A percentile compares a stretch with the other conserved stretches of the same genome.
phyloP scores from a whole-genome alignment of 1,284 basidiomycete genomes.

The Sporisorium sorghi region DNA sequence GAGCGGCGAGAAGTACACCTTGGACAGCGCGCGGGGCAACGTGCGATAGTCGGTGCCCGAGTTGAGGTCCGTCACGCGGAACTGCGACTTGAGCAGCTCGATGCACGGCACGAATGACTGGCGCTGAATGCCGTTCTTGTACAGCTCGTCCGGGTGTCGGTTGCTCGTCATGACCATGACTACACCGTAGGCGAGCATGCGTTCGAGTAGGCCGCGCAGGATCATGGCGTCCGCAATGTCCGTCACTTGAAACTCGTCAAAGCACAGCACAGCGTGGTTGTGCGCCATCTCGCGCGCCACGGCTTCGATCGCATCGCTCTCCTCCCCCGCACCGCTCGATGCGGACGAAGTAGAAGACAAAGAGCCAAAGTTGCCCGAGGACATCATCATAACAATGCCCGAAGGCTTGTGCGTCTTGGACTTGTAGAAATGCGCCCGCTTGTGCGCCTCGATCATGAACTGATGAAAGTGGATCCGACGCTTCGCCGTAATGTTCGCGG shows the following conservation, averaged over 20 bases:
- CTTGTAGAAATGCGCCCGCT: slow-evolving; percentile 80
- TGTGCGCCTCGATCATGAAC: slow-evolving; percentile 99
- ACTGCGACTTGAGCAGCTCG: slow-evolving; percentile 86
- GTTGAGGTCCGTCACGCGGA: slow-evolving; percentile 89
- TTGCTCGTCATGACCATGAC: slow-evolving; percentile 97
- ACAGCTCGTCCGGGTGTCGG: slow-evolving; percentile 95
- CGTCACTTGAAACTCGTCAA: slow-evolving; percentile 99
- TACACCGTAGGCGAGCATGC: slow-evolving; percentile 86
- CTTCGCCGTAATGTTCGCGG: slow-evolving; percentile 78
- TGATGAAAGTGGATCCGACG: slow-evolving; percentile 86
- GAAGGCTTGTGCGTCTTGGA: slow-evolving; percentile 62
- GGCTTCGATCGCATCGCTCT: slow-evolving; percentile 85
- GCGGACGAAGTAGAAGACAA: slow-evolving; percentile 4
- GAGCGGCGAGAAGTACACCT: slow-evolving; percentile 89
- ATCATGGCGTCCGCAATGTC: slow-evolving; percentile 99
- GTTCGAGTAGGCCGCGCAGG: slow-evolving; percentile 86
- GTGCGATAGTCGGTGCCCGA: slow-evolving; percentile 83
- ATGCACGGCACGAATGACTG: slow-evolving; percentile 96
- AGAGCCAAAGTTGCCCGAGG: slow-evolving; percentile 18
- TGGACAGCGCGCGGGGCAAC: slow-evolving; percentile 74
- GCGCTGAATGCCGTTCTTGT: slow-evolving; percentile 98
- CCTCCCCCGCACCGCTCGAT: slow-evolving; percentile 41
- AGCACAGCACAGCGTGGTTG: slow-evolving; percentile 80
- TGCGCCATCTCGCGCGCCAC: slow-evolving; percentile 89
- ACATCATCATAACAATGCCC: slow-evolving; percentile 65